Evolutionary conservation across 495 filamentous ascomycete genomes (phyloP), one percentile per base, ranked within the genome.

Genomic region (Penicillium ucsense): DNA sequence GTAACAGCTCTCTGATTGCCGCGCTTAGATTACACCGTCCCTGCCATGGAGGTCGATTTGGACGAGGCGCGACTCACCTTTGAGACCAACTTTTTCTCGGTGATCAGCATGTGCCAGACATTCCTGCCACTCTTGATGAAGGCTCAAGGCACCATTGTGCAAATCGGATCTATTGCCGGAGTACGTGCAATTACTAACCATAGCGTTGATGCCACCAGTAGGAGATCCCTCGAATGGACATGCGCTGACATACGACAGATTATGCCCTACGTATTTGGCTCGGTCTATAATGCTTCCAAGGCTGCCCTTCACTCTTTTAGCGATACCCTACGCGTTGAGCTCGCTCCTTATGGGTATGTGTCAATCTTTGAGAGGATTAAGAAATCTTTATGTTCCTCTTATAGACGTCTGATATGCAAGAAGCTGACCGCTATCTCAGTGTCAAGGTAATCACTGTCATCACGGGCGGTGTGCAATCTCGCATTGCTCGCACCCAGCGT

Each of bases 271-370:
- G 73, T 75, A 20, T 79, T 76, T 47, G 72, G 73, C 8, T 76
- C 74, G 1, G 67, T 77, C 20, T 85, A 86, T 62, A 80, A 78
- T 56, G 78, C 80, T 10, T 75, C 73, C 34, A 85, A 85, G 63
- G 79, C 80, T 1, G 83, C 83, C 5, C 51, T 84, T 42, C 78
- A 82, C 48, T 68, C 73, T 3, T 82, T 79, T 49, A 76, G 68
- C 52, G 72, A 84, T 35, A 78, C 80, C 2, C 57, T 86, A 36
- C 70, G 80, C 8, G 66, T 84, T 7, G 82, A 74, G 50, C 49
- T 73, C 11, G 71, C 64, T 39, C 71, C 70, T 5, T 70, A 68
- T 40, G 70, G 65, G 70, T 73, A 62, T 28, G 63, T 52, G 11
- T 33, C 11, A 41, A 29, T 27, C 6, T 12, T 12, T 31, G 27